A percentile compares a stretch with the other conserved stretches of the same genome.
phyloP scores from a whole-genome alignment of 106 monocot species.

The Allium cepa region DNA sequence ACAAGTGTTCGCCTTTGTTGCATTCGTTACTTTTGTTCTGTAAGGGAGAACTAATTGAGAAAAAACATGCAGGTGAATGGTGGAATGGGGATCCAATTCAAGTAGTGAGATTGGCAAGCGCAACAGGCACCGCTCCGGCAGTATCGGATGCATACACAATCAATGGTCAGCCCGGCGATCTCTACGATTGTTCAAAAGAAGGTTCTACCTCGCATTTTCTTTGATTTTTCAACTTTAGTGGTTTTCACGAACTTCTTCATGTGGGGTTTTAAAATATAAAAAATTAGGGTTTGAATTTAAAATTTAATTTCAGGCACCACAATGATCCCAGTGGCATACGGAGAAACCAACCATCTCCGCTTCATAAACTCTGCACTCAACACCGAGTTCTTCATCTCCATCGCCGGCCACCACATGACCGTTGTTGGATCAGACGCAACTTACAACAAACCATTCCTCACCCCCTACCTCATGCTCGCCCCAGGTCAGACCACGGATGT shows the following conservation, averaged over 20 bases:
- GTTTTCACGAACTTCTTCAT: too few relatives aligned
- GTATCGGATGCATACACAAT: conserved; percentile 53
- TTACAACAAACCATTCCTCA: conserved; percentile 56
- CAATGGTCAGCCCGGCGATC: conserved; percentile 71
- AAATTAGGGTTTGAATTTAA: too few relatives aligned
- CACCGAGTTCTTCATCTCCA: conserved; percentile 37
- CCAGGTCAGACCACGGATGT: conserved; percentile 73
- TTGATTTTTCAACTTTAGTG: too few relatives aligned
- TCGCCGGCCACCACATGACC: conserved; percentile 32
- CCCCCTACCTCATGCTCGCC: conserved; percentile 39
- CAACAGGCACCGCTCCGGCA: conserved; percentile 41
- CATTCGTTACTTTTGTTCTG: too few relatives aligned
- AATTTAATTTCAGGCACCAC: background rate
- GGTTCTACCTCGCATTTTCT: conserved; percentile 12
- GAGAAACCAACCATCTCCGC: conserved; percentile 41
- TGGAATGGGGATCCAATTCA: conserved; percentile 50
- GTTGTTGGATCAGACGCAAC: conserved; percentile 52
- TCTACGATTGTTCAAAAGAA: conserved; percentile 53
- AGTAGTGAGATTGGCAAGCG: conserved; percentile 21
- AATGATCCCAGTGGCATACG: background rate
- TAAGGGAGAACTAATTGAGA: background rate
- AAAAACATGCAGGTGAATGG: conserved; percentile 56
- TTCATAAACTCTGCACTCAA: conserved; percentile 48
- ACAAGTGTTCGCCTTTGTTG: too few relatives aligned
- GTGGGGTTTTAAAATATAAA: too few relatives aligned